A percentile compares a stretch with the other conserved stretches of the same genome.
phyloP scores from a whole-genome alignment of 495 filamentous ascomycete species.

The Bombardia bombarda region DNA sequence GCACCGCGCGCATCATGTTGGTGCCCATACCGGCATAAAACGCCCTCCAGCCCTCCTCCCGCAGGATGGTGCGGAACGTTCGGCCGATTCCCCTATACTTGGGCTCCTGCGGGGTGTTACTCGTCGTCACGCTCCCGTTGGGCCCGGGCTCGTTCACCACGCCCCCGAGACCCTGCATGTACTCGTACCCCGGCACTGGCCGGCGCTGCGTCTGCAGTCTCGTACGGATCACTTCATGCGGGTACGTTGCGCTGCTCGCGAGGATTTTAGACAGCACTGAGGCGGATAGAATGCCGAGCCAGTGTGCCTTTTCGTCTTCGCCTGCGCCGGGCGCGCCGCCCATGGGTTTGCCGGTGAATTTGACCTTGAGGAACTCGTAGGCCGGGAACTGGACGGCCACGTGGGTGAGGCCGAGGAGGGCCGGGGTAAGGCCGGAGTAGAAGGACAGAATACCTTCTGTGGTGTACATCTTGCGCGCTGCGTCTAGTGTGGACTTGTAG shows the following conservation, averaged over 20 bases:
- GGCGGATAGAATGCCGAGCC: conserved; percentile 69
- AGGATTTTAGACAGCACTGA: conserved; percentile 94
- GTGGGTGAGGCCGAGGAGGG: conserved; percentile 84
- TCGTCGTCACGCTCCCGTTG: too few species aligned
- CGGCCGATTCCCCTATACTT: conserved; percentile 76
- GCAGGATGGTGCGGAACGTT: conserved; percentile 74
- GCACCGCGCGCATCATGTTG: conserved; percentile 92
- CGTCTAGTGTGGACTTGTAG: conserved; percentile 79
- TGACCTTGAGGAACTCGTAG: conserved; percentile 87
- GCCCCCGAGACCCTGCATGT: conserved; percentile 53
- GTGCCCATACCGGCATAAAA: conserved; percentile 98
- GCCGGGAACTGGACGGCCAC: conserved; percentile 97
- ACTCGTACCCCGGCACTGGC: conserved; percentile 48
- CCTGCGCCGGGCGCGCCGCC: conserved; percentile 48
- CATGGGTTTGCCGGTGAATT: conserved; percentile 81
- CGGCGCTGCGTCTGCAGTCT: conserved; percentile 81
- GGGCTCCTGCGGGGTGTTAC: conserved; percentile 30
- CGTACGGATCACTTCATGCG: conserved; percentile 91
- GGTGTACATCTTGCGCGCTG: conserved; percentile 88
- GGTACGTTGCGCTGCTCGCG: conserved; percentile 92
- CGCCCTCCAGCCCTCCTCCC: conserved; percentile 90
- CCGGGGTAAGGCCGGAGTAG: conserved; percentile 91
- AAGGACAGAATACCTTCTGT: conserved; percentile 83
- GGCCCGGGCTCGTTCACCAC: too few species aligned
- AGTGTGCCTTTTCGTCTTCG: conserved; percentile 30